A percentile compares a stretch with the other conserved stretches of the same genome.
Evolutionary conservation across 2,329 filamentous ascomycete genomes (phyloP).

Genomic region (Pestalotiopsis sp.): DNA sequence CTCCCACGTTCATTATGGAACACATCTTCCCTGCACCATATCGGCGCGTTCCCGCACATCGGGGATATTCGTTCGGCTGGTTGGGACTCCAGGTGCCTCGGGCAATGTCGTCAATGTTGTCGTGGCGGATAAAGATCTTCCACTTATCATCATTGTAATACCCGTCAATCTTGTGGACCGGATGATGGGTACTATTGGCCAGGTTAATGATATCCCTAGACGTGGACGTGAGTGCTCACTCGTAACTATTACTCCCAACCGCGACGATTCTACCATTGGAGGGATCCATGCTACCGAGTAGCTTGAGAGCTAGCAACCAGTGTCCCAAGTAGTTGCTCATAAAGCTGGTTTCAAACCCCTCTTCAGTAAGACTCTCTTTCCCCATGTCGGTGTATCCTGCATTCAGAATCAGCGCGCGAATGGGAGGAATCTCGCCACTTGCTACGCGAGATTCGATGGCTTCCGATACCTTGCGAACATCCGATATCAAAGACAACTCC

Average conservation of each 20-base stretch:
- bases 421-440: conserved; percentile 27
- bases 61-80: conserved; percentile 22
- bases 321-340: conserved; percentile 35
- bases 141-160: conserved; percentile 7
- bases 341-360: conserved; percentile 34
- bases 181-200: background rate
- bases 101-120: conserved; percentile 24
- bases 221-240: background rate
- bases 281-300: conserved; percentile 37
- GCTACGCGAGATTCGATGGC: conserved; percentile 23
- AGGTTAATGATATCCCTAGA: background rate
- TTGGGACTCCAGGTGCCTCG: conserved; percentile 27
- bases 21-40: conserved; percentile 34
- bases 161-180: background rate
- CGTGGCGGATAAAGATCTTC: conserved; percentile 5
- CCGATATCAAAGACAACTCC: conserved; percentile 26
- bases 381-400: conserved; percentile 27
- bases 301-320: conserved; percentile 34
- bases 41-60: conserved; percentile 27
- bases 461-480: conserved; percentile 20
- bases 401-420: conserved; percentile 29
- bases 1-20: conserved; percentile 3
- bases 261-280: conserved; percentile 32
- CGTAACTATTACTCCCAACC: conserved; percentile 25
- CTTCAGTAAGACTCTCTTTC: conserved; percentile 28